Percentiles rank a stretch among this genome's conserved stretches.
These are phyloP conservation scores for Gyrodon lividus DNA, from an alignment of 768 basidiomycete species.

Conservation along the genomic window DNA sequence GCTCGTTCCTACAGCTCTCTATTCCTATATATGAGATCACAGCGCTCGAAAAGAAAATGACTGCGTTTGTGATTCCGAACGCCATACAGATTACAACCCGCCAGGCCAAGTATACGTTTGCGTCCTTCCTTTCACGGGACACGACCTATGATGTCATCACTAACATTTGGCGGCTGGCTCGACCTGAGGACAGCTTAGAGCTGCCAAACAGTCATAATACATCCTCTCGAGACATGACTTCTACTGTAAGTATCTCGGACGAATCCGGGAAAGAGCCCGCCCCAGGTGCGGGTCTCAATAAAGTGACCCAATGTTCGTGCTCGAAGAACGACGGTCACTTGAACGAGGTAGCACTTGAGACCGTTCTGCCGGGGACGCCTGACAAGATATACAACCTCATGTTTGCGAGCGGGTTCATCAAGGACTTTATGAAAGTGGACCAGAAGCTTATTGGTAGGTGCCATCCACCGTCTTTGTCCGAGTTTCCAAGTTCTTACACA, in stretches of 20 bases:
- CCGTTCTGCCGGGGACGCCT: constrained; percentile 82
- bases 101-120: constrained; percentile 86
- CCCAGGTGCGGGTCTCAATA: constrained; percentile 33
- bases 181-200: constrained; percentile 56
- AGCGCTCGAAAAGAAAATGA: constrained; percentile 93
- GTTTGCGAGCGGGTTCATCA: constrained; percentile 94
- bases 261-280: constrained; percentile 3
- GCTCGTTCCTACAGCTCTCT: constrained; percentile 53
- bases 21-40: constrained; percentile 88
- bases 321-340: constrained; percentile 69
- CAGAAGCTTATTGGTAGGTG: constrained; percentile 84
- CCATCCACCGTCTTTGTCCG: too few species aligned
- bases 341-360: constrained; percentile 72
- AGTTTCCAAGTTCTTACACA: not conserved
- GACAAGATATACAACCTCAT: constrained; percentile 95
- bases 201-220: constrained; percentile 13
- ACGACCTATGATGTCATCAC: constrained; percentile 94
- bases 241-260: constrained; percentile 20
- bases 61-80: constrained; percentile 96
- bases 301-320: constrained; percentile 74
- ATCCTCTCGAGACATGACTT: constrained; percentile 19
- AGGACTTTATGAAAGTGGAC: constrained; percentile 86
- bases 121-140: constrained; percentile 94
- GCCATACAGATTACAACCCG: constrained; percentile 88
- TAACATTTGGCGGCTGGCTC: constrained; percentile 92